Evolutionary conservation across 2,329 filamentous ascomycete genomes (phyloP).

Genomic region (Xylariaceae sp.): DNA sequence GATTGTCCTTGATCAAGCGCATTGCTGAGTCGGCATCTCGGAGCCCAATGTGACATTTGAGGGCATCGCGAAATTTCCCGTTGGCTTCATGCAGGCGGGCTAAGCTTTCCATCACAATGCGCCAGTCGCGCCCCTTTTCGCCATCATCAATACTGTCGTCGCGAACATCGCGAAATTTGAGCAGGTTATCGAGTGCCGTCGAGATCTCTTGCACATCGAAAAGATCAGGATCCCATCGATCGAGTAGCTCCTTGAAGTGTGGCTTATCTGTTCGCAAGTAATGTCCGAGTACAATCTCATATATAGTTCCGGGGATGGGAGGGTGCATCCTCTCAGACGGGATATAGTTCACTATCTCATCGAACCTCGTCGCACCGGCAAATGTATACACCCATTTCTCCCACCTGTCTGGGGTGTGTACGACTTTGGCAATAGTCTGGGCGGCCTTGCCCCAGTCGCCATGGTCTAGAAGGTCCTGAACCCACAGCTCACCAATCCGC

Average conservation of each 20-base stretch:
- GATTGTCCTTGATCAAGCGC: slow-evolving; percentile 77
- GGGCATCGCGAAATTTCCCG: slow-evolving; percentile 75
- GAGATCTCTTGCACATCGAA: slow-evolving; percentile 77
- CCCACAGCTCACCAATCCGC: slow-evolving; percentile 87
- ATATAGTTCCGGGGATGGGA: slow-evolving; percentile 74
- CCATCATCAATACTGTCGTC: slow-evolving; percentile 74
- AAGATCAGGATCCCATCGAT: slow-evolving; percentile 78
- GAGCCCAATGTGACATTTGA: slow-evolving; percentile 83
- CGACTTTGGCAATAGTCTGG: slow-evolving; percentile 74
- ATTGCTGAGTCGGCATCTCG: slow-evolving; percentile 91
- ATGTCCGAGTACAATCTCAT: slow-evolving; percentile 84
- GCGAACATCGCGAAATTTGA: slow-evolving; percentile 69
- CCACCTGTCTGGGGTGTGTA: slow-evolving; percentile 78
- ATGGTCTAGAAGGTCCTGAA: slow-evolving; percentile 74
- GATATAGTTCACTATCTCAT: slow-evolving; percentile 83
- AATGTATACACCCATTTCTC: slow-evolving; percentile 96
- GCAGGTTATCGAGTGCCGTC: slow-evolving; percentile 74
- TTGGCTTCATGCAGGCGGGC: slow-evolving; percentile 81
- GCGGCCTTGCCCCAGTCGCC: slow-evolving; percentile 76
- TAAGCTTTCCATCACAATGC: slow-evolving; percentile 79
- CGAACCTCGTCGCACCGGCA: slow-evolving; percentile 77
- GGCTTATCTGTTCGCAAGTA: slow-evolving; percentile 77
- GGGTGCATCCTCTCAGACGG: slow-evolving; percentile 74
- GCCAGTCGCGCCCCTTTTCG: slow-evolving; percentile 75
- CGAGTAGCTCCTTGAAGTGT: slow-evolving; percentile 73